phyloP scores from a whole-genome alignment of 805 yeast species.

The Saccharomycopsis fermentans region DNA sequence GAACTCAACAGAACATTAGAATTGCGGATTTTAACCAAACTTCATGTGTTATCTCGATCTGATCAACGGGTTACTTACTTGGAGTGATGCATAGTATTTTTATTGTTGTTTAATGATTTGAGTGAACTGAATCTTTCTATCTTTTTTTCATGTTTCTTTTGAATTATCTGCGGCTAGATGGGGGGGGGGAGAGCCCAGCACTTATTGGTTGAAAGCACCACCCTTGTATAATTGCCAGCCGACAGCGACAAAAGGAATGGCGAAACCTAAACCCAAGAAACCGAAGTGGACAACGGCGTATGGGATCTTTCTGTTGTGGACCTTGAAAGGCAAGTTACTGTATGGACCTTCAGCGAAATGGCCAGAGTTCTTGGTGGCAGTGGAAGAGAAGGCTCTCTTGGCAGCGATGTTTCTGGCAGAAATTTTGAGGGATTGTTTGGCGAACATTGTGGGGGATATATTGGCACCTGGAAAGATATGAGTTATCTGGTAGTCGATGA shows the following conservation, averaged over 20 bases:
- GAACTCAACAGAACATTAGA: too few relatives aligned
- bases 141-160: neutral
- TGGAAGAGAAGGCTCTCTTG: conserved; percentile 45
- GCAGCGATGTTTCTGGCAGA: conserved; percentile 20
- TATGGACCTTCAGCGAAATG: conserved; percentile 77
- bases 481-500: neutral
- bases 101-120: too few relatives aligned
- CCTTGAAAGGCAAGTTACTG: conserved; percentile 89
- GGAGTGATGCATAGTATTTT: too few relatives aligned
- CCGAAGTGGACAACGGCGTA: conserved; percentile 75
- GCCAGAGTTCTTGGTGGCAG: conserved; percentile 36
- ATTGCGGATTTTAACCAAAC: too few relatives aligned
- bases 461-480: too few relatives aligned
- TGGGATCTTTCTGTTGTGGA: conserved; percentile 87
- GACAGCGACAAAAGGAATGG: conserved; percentile 69
- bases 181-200: neutral
- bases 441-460: conserved; percentile 22
- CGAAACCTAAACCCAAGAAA: conserved; percentile 59
- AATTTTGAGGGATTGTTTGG: conserved; percentile 24
- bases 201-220: conserved; percentile 32
- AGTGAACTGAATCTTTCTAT: too few relatives aligned
- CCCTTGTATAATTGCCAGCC: conserved; percentile 83
- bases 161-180: neutral
- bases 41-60: too few relatives aligned
- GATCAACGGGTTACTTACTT: too few relatives aligned